Conservation (phyloP, 805 yeast genomes). For the Yamadazyma scolyti region DNA sequence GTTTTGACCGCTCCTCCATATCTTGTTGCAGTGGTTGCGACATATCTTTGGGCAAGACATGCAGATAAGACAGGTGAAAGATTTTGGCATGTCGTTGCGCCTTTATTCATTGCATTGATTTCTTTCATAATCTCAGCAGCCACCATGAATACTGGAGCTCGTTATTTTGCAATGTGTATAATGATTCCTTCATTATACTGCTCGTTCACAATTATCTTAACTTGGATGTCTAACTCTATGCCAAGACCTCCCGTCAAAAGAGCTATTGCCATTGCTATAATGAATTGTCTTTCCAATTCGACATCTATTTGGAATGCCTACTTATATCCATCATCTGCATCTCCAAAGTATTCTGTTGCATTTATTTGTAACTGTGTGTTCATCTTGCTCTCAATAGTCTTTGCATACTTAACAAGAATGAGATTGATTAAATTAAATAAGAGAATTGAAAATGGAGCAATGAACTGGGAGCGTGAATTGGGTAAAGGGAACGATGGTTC, state of each 20-base stretch:
- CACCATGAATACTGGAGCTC: conserved; percentile 51
- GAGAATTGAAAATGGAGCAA: conserved; percentile 40
- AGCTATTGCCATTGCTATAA: conserved; percentile 53
- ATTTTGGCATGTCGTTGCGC: conserved; percentile 45
- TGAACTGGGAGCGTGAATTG: conserved; percentile 48
- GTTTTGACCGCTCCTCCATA: conserved; percentile 61
- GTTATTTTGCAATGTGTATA: conserved; percentile 58
- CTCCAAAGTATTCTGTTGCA: conserved; percentile 47
- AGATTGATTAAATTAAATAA: conserved; percentile 38
- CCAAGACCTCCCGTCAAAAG: conserved; percentile 60
- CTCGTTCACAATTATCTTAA: conserved; percentile 47
- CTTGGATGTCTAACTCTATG: conserved; percentile 55
- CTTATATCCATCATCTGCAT: conserved; percentile 41
- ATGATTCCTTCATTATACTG: conserved; percentile 56
- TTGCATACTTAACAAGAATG: conserved; percentile 36
- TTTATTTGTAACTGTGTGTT: conserved; percentile 48
- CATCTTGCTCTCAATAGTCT: conserved; percentile 34
- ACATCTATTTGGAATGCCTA: conserved; percentile 57
- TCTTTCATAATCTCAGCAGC: conserved; percentile 49
- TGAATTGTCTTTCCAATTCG: conserved; percentile 55
- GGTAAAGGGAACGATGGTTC: conserved; percentile 45
- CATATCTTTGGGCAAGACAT: conserved; percentile 52
- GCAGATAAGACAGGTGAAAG: conserved; percentile 57
- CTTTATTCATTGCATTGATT: conserved; percentile 38
- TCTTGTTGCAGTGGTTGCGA: conserved; percentile 45